These are phyloP conservation scores for Purpureocillium takamizusanense DNA, from an alignment of 2,329 filamentous ascomycete species.

Conservation along the genomic window DNA sequence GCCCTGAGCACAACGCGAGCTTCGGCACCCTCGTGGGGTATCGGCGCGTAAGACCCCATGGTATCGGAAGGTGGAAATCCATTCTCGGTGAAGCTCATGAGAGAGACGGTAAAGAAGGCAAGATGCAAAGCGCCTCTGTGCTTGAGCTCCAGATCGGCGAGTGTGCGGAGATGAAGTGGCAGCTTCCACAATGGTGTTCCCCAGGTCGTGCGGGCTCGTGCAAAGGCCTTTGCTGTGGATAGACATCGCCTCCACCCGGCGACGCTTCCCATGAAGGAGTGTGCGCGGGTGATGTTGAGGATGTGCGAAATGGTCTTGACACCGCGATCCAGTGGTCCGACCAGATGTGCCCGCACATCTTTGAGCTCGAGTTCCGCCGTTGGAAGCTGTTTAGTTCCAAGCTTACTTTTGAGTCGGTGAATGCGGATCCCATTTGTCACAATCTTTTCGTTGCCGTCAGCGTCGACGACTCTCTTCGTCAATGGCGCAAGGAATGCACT, in stretches of 20 bases:
- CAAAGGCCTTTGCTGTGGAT: conserved; percentile 5
- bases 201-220: conserved; percentile 1
- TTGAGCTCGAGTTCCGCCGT: conserved; percentile 7
- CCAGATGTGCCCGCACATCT: conserved; percentile 5
- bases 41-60: background rate
- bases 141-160: conserved; percentile 7
- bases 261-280: conserved; percentile 4
- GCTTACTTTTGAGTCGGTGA: conserved; percentile 8
- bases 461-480: conserved; percentile 1
- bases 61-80: background rate
- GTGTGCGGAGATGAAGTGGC: conserved; percentile 7
- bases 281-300: conserved; percentile 6
- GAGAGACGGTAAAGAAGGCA: conserved; percentile 4
- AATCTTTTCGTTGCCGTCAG: conserved; percentile 1
- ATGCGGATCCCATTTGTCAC: conserved; percentile 8
- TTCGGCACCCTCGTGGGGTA: conserved; percentile 1
- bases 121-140: conserved; percentile 4
- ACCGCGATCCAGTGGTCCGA: conserved; percentile 6
- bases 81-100: conserved; percentile 8
- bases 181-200: conserved; percentile 7
- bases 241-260: conserved; percentile 5
- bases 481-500: conserved; percentile 7
- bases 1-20: conserved; percentile 5
- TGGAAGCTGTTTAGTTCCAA: conserved; percentile 9
- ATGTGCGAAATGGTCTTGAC: conserved; percentile 7